Base-by-base conservation (phyloP, 352 stramenopile genomes). In the Lagenidium giganteum region DNA sequence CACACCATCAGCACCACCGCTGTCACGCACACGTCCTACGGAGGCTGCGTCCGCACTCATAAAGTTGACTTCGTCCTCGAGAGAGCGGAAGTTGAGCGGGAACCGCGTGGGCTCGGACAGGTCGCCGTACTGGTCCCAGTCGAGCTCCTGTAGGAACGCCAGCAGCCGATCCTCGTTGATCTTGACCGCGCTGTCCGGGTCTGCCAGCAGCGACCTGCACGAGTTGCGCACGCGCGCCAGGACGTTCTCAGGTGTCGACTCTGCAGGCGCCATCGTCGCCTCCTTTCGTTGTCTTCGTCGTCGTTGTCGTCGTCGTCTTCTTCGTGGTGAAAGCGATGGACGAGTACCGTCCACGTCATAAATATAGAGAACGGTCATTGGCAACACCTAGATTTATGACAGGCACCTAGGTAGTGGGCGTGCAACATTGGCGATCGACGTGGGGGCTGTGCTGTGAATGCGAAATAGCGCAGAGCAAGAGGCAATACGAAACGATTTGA, bases 51-150 rank as follows among this genome's bases (percentile, higher is more conserved):
- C 64, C 76, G 31, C 37, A 88, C 79, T 80, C 18, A 91, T 51
- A 42, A 91, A 91, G 46, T 85, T 83, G 49, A 87, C 49, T 56
- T 91, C 79, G 38, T 91, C 79, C 35, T 80, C 55, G 45, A 74
- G 46, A 38, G 73, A 83, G 36, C 61, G 60, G 37, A 91, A 91
- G 57, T 81, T 83, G 42, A 91, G 74, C 22, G 79, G 79, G 57
- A 87, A 91, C 20, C 65, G 75, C 55, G 67, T 57, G 22, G 64
- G 61, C 43, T 59, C 58, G 9, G 59, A 52, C 8, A 87, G 57
- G 39, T 69, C 38, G 30, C 56, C 48, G 43, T 74, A 87, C 58
- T 87, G 60, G 23, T 48, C 26, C 35, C 44, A 65, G 54, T 88
- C 70, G 17, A 88, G 55, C 30, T 70, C 33, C 43, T 67, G 56